Percentiles rank a stretch among this genome's conserved stretches.
These are phyloP conservation scores for Syncephalastrum contaminatum DNA, from an alignment of 371 early-diverging fungal genomes.

Conservation along the genomic window DNA sequence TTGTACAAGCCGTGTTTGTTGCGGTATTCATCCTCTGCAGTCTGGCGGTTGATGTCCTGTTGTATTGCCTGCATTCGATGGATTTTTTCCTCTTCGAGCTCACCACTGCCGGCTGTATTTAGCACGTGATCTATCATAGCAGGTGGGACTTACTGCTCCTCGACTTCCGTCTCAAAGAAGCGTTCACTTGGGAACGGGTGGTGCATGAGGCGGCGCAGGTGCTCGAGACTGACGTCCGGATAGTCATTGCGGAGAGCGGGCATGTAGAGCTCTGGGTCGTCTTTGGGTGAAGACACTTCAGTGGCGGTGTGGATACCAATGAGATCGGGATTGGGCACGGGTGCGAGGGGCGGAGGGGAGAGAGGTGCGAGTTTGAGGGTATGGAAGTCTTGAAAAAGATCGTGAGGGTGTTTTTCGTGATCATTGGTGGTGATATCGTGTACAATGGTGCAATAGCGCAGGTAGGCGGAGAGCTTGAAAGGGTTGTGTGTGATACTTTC, in stretches of 20 bases:
- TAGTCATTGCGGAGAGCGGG: conserved; percentile 23
- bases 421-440: conserved; percentile 45
- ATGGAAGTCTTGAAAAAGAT: conserved; percentile 26
- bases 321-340: background rate
- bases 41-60: conserved; percentile 28
- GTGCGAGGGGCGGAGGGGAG: too few relatives aligned
- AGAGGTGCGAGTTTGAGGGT: background rate
- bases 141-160: background rate
- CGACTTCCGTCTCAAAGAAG: too few relatives aligned
- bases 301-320: conserved; percentile 2
- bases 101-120: conserved; percentile 13
- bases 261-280: conserved; percentile 11
- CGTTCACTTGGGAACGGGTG: background rate
- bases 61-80: conserved; percentile 15
- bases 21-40: conserved; percentile 27
- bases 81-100: conserved; percentile 34
- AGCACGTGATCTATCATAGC: background rate
- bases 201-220: conserved; percentile 28
- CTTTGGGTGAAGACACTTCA: background rate
- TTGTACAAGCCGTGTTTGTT: conserved; percentile 47
- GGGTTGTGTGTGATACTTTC: conserved; percentile 26
- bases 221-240: conserved; percentile 20
- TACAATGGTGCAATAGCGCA: conserved; percentile 14
- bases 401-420: conserved; percentile 17
- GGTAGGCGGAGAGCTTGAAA: conserved; percentile 35